Evolutionary conservation across 495 filamentous ascomycete genomes (phyloP), one percentile per base, ranked within the genome.

Genomic region (Penicillium subrubescens): DNA sequence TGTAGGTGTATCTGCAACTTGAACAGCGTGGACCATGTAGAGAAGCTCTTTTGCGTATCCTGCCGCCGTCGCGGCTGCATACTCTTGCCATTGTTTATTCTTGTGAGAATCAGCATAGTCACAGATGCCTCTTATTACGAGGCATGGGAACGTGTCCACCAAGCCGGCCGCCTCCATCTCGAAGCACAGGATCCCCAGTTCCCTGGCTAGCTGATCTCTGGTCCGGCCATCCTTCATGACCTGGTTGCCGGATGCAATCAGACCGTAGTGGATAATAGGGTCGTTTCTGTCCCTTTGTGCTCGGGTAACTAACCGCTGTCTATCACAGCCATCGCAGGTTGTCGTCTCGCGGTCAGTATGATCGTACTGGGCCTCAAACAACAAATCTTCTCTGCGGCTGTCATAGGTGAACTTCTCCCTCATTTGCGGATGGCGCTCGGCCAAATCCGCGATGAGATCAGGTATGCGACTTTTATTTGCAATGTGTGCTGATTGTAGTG

Each of bases 61-160:
- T 37, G 76, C 76, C 33, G 76, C 75, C 21, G 63, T 64, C 29
- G 61, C 54, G 11, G 75, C 75, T 48, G 72, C 75, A 58, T 77
- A 77, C 33, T 44, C 64, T 63, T 77, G 76, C 76, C 75, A 79
- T 33, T 61, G 43, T 34, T 77, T 69, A 34, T 77, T 77, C 63
- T 79, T 77, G 54, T 77, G 75, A 7, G 72, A 71, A 59, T 79
- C 75, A 5, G 68, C 58, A 66, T 78, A 79, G 60, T 79, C 75
- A 54, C 75, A 72, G 34, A 79, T 74, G 8, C 77, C 77, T 50
- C 73, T 64, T 35, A 79, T 71, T 14, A 78, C 70, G 2, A 77
- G 64, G 55, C 72, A 77, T 52, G 66, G 72, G 43, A 78, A 72
- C 19, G 51, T 71, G 37, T 27, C 46, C 46, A 50, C 25, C 46